Base-by-base conservation (phyloP, 2,329 filamentous ascomycete species). In the Aschersonia sp. region DNA sequence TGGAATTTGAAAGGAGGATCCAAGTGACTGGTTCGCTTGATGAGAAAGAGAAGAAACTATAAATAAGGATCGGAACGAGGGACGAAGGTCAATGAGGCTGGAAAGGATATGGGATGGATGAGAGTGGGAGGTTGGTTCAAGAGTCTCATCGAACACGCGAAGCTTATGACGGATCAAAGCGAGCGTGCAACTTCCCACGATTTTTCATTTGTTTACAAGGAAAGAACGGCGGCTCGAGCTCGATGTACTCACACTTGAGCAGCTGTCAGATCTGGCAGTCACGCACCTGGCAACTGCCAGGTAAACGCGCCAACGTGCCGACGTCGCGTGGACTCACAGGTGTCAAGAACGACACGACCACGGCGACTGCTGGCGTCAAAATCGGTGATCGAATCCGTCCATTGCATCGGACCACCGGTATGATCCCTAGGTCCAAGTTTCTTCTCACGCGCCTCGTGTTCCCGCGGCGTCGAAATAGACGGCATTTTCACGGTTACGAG, bases 21-120 rank as follows among this genome's bases (percentile, higher is more conserved):
- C 43, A 22, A 41, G 37, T 29, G 43, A 43, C 42, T 51, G 50
- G 30, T 31, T 30, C 41, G 30, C 32, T 40, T 30, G 47, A 31
- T 44, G 43, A 43, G 49, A 45, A 43, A 49, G 47, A 43, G 35
- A 47, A 49, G 40, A 11, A 32, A 30, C 32, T 46, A 44, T 47
- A 44, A 42, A 45, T 44, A 48, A 46, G 48, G 44, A 47, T 40
- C 50, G 43, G 32, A 49, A 48, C 43, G 50, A 48, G 43, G 32
- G 46, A 48, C 48, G 45, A 41, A 32, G 39, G 43, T 45, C 43
- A 44, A 44, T 37, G 40, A 41, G 44, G 37, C 45, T 44, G 46
- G 32, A 47, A 48, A 47, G 22, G 30, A 49, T 51, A 50, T 45
- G 45, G 39, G 32, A 39, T 46, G 43, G 31, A 39, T 14, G 40